A percentile compares a stretch with the other conserved stretches of the same genome.
These are phyloP conservation scores for Ophiocordyceps camponoti-leonardi DNA, from an alignment of 2,329 filamentous ascomycete species.

Conservation along the genomic window DNA sequence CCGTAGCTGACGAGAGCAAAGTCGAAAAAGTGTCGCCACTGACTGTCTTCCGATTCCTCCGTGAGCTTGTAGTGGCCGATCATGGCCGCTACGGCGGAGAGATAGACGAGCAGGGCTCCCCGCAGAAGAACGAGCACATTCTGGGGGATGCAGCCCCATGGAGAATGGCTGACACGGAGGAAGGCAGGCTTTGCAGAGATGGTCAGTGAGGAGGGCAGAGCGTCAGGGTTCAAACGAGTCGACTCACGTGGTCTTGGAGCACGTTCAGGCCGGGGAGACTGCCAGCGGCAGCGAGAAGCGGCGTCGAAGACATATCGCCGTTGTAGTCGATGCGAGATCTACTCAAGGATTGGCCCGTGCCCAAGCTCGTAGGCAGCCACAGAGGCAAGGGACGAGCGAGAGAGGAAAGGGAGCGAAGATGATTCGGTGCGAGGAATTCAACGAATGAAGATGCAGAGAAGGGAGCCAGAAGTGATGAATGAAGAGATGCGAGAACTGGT, in stretches of 20 bases:
- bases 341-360: not conserved
- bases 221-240: too few species aligned
- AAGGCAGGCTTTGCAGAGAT: constrained; percentile 24
- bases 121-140: constrained; percentile 26
- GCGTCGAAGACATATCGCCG: constrained; percentile 16
- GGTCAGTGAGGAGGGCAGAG: not conserved
- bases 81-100: constrained; percentile 22
- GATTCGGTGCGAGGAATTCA: not conserved
- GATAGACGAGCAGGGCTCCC: constrained; percentile 22
- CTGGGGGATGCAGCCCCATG: constrained; percentile 29
- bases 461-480: constrained; percentile 1
- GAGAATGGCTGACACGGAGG: constrained; percentile 32
- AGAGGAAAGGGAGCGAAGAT: not conserved
- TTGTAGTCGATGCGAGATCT: constrained; percentile 1
- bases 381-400: not conserved
- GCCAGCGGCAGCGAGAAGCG: constrained; percentile 13
- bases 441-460: not conserved
- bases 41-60: constrained; percentile 18
- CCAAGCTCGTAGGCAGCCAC: not conserved
- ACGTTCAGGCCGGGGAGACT: constrained; percentile 14
- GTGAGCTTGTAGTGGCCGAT: constrained; percentile 27
- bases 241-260: constrained; percentile 18
- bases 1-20: constrained; percentile 28
- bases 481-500: constrained; percentile 1
- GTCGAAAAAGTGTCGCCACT: constrained; percentile 28